phyloP scores from a whole-genome alignment of 306 rosid genomes.

The Carpinus fangiana region DNA sequence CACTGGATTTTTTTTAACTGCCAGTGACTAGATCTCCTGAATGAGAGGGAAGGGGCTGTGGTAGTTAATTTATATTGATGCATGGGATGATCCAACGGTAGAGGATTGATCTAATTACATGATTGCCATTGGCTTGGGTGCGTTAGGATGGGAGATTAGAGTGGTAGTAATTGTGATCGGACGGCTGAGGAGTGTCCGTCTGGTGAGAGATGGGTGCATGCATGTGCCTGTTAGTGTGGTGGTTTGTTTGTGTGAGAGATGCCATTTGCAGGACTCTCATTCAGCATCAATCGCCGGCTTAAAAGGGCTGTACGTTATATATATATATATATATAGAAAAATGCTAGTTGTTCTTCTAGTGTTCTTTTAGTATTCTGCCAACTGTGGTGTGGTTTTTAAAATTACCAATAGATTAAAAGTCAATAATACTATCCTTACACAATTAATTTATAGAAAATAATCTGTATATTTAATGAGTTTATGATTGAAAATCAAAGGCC shows the following conservation, averaged over 20 bases:
- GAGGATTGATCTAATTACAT: not conserved
- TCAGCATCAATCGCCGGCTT: conserved; percentile 36
- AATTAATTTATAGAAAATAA: too few relatives aligned
- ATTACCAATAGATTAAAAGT: too few relatives aligned
- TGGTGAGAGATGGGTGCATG: conserved; percentile 1
- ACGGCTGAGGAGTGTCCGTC: conserved; percentile 28
- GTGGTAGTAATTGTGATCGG: conserved; percentile 11
- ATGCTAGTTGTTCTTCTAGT: too few relatives aligned
- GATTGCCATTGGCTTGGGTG: conserved; percentile 1
- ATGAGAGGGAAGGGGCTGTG: conserved; percentile 6
- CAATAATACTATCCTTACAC: too few relatives aligned
- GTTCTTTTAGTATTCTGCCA: too few relatives aligned
- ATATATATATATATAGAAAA: too few relatives aligned
- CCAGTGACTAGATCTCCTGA: conserved; percentile 3
- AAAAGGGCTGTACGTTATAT: too few relatives aligned
- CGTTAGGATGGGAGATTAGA: too few relatives aligned
- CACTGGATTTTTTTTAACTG: conserved; percentile 15
- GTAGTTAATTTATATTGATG: conserved; percentile 35
- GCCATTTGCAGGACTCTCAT: conserved; percentile 33
- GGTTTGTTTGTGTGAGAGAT: not conserved
- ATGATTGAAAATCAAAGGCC: too few relatives aligned
- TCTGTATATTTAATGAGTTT: too few relatives aligned
- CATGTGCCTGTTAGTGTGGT: not conserved
- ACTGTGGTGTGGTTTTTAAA: too few relatives aligned
- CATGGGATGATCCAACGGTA: conserved; percentile 11